A percentile compares a stretch with the other conserved stretches of the same genome.
These are phyloP conservation scores for Trichoderma gamsii DNA, from an alignment of 495 filamentous ascomycete species.

Conservation along the genomic window DNA sequence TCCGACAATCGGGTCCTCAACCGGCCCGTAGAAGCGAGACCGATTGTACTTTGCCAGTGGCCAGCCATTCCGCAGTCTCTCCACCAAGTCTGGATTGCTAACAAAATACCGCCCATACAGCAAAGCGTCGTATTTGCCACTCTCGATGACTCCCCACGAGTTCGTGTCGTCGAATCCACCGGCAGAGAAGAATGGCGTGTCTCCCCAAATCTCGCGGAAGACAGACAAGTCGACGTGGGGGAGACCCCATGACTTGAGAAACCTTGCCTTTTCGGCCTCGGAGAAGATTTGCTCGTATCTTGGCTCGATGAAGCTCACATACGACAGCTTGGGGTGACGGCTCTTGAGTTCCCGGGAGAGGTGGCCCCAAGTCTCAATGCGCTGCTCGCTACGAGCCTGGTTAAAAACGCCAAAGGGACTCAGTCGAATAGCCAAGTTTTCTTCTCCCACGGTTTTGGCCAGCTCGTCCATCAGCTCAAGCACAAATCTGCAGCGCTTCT, in stretches of 20 bases:
- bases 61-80: slow-evolving; percentile 48
- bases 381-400: slow-evolving; percentile 39
- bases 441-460: slow-evolving; percentile 29
- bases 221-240: slow-evolving; percentile 10
- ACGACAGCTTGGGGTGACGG: slow-evolving; percentile 40
- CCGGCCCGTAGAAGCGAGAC: slow-evolving; percentile 48
- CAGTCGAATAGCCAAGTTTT: slow-evolving; percentile 39
- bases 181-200: slow-evolving; percentile 25
- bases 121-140: slow-evolving; percentile 42
- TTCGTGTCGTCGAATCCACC: slow-evolving; percentile 23
- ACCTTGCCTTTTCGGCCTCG: slow-evolving; percentile 40
- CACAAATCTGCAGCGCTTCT: slow-evolving; percentile 44
- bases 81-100: slow-evolving; percentile 62
- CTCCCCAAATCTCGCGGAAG: slow-evolving; percentile 19
- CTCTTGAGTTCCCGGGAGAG: slow-evolving; percentile 46
- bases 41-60: slow-evolving; percentile 48
- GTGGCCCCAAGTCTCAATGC: slow-evolving; percentile 42
- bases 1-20: slow-evolving; percentile 4
- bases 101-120: slow-evolving; percentile 57
- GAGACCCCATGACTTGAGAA: slow-evolving; percentile 12
- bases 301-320: slow-evolving; percentile 51
- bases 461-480: slow-evolving; percentile 42
- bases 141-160: slow-evolving; percentile 42
- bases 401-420: slow-evolving; percentile 49
- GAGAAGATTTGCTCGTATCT: slow-evolving; percentile 46